Conservation (phyloP, 2,329 filamentous ascomycete species). For the Venturia asperata region DNA sequence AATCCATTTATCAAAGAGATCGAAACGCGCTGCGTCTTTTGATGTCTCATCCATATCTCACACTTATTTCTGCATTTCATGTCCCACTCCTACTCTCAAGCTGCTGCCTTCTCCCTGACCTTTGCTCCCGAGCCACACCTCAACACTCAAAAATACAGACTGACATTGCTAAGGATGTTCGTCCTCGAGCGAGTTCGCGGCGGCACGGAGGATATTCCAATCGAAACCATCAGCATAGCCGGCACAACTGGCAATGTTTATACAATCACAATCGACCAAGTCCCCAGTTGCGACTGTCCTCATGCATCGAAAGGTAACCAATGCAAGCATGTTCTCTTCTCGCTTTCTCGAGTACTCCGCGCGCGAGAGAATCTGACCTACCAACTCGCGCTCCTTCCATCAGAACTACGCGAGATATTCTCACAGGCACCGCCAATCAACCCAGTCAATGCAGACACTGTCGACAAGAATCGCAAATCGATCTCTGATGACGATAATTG, state of each 20-base stretch:
- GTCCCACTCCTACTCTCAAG: neutral
- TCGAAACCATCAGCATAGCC: constrained; percentile 51
- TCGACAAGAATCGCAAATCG: constrained; percentile 47
- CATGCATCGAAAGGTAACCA: constrained; percentile 49
- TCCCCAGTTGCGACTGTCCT: constrained; percentile 48
- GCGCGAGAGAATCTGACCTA: constrained; percentile 49
- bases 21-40: neutral
- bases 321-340: constrained; percentile 54
- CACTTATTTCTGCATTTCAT: neutral
- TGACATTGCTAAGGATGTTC: constrained; percentile 38
- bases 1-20: too few species aligned
- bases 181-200: constrained; percentile 46
- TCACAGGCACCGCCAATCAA: constrained; percentile 45
- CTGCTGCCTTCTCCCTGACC: neutral
- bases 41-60: neutral
- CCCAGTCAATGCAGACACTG: constrained; percentile 33
- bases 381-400: constrained; percentile 53
- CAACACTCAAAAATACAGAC: neutral
- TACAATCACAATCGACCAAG: constrained; percentile 45
- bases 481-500: constrained; percentile 49
- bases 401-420: constrained; percentile 52
- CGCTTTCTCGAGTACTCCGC: constrained; percentile 52
- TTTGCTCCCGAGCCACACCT: neutral
- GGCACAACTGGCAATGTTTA: constrained; percentile 59
- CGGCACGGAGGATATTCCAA: constrained; percentile 39